Conservation (phyloP, 495 filamentous ascomycete genomes). For the Platismatia glauca region DNA sequence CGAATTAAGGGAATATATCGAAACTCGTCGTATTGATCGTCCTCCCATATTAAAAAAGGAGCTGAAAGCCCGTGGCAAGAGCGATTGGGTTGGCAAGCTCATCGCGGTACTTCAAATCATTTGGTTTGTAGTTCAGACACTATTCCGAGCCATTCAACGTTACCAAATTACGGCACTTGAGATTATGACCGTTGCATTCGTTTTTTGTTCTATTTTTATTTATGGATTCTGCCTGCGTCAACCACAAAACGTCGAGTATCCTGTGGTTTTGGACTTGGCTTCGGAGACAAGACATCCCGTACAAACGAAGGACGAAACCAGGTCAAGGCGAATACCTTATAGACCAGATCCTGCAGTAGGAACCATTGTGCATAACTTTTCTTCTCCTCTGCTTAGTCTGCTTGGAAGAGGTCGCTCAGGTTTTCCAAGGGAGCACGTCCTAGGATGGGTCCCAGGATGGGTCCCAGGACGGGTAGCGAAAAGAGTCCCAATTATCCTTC, state of each 20-base stretch:
- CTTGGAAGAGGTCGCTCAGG: not conserved
- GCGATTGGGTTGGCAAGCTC: conserved; percentile 27
- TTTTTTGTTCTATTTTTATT: conserved; percentile 21
- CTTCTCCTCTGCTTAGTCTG: not conserved
- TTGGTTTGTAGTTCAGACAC: conserved; percentile 26
- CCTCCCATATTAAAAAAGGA: conserved; percentile 11
- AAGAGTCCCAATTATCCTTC: not conserved
- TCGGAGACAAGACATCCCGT: not conserved
- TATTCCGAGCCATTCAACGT: conserved; percentile 17
- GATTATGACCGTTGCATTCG: conserved; percentile 28
- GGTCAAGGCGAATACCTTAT: not conserved
- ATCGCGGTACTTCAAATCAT: conserved; percentile 27
- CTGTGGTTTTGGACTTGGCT: conserved; percentile 3
- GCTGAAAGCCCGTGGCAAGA: conserved; percentile 16
- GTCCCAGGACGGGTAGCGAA: not conserved
- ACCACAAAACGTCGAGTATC: conserved; percentile 19
- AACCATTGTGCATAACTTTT: no score
- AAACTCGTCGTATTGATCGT: not conserved
- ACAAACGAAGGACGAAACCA: not conserved
- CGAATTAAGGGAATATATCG: not conserved
- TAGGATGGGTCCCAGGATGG: not conserved
- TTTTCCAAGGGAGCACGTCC: not conserved
- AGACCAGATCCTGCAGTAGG: not conserved
- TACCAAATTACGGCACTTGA: conserved; percentile 28
- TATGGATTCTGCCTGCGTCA: conserved; percentile 10